Conservation (phyloP, 129 eudicot species). For the Gnaphalium uliginosum region DNA sequence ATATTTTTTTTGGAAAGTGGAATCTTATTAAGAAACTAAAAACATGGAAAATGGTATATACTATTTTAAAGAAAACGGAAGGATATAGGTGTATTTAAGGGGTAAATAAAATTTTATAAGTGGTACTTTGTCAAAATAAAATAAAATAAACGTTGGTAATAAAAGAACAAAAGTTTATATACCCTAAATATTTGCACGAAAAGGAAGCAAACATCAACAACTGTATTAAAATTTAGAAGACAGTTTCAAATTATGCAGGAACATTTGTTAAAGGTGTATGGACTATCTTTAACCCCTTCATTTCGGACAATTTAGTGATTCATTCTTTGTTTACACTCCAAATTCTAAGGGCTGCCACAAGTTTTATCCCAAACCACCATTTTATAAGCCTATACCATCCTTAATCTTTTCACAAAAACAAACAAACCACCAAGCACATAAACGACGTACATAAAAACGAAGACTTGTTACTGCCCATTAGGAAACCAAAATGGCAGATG, state of each 20-base stretch:
- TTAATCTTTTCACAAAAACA: conserved; percentile 7
- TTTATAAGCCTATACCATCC: conserved; percentile 32
- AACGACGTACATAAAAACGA: neutral
- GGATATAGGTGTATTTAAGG: too few species aligned
- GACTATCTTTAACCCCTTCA: conserved; percentile 26
- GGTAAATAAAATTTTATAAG: too few species aligned
- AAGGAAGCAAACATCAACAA: too few species aligned
- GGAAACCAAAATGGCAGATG: conserved; percentile 52
- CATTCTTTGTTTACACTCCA: conserved; percentile 33
- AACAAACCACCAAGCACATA: neutral
- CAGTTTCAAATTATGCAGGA: neutral
- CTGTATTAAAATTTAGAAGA: too few species aligned
- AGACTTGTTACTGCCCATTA: neutral
- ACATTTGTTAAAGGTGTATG: conserved; percentile 6
- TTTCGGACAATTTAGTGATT: conserved; percentile 29
- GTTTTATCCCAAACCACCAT: conserved; percentile 1
- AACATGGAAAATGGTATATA: too few species aligned
- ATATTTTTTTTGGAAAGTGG: too few species aligned
- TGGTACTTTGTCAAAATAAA: too few species aligned
- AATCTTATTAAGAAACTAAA: too few species aligned
- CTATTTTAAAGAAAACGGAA: too few species aligned
- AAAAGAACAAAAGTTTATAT: too few species aligned
- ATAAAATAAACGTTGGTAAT: too few species aligned
- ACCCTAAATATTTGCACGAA: too few species aligned
- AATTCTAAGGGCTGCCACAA: conserved; percentile 40